Base-by-base conservation (phyloP, 2,329 filamentous ascomycete genomes). In the Venturia nashicola region DNA sequence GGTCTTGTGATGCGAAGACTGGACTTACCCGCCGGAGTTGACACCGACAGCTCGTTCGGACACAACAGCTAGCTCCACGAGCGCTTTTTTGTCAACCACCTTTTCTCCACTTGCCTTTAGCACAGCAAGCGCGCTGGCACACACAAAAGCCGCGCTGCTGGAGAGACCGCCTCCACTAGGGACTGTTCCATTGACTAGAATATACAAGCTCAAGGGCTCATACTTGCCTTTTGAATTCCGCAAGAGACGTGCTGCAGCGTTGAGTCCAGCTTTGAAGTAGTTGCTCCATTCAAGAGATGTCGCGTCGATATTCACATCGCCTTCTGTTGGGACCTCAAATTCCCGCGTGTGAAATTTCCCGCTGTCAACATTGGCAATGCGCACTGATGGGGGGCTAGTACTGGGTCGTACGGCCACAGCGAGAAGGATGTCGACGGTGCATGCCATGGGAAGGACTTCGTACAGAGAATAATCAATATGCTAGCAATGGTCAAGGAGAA, bases 401-500 rank as follows among this genome's bases (percentile, higher is more conserved):
- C 75, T 75, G 36, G 81, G 80, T 64, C 81, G 77, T 74, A 79
- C 72, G 18, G 78, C 82, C 44, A 97, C 89, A 62, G 93, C 94
- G 71, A 99, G 83, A 65, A 99, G 83, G 65, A 91, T 88, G 75
- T 99, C 94, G 67, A 91, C 89, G 6, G 89, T 91, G 68, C 97
- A 91, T 67, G 93, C 94, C 86, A 97, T 97, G 62, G 94, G 94
- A 32, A 99, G 82, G 65, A 97, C 92, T 69, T 94, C 87, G 80
- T 97, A 99, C 23, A 99, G 84, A 16, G 91, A 96, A 79, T 99
- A 99, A 79, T 99, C 94, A 71, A 99, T 96, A 79, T 99, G 94
- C 82, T 80, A 65, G 23, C 12, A 20, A 27, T 18, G 6, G 27
- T 36, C n/a, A 36, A 27, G 5, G 11, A 27, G 9, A 51, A 27